Conservation (phyloP, 2,329 filamentous ascomycete genomes). For the Dactylellina cionopaga region DNA sequence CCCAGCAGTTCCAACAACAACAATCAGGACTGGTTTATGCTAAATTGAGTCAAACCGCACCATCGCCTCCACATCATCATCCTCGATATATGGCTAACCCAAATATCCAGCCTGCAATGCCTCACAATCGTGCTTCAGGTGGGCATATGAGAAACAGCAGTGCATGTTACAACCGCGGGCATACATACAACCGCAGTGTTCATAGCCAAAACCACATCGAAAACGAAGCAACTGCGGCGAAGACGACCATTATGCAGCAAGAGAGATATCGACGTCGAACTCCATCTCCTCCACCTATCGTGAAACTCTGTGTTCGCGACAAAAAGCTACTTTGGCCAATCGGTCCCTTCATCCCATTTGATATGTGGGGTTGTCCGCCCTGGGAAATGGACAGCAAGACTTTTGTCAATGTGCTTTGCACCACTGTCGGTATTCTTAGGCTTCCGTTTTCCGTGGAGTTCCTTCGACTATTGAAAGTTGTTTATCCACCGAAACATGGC, state of each 20-base stretch:
- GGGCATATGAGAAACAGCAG: conserved; percentile 2
- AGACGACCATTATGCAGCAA: conserved; percentile 11
- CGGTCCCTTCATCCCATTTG: conserved; percentile 33
- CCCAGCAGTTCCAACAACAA: conserved; percentile 16
- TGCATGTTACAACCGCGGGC: conserved; percentile 3
- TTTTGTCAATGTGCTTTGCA: conserved; percentile 46
- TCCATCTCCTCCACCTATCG: conserved; percentile 40
- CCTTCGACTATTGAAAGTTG: conserved; percentile 23
- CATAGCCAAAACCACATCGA: background rate
- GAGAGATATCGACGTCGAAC: conserved; percentile 29
- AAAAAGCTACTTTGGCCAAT: conserved; percentile 42
- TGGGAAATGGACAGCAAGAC: conserved; percentile 28
- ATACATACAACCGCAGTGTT: conserved; percentile 15
- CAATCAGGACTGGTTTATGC: background rate
- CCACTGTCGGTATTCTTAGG: conserved; percentile 34
- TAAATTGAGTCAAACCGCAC: conserved; percentile 16
- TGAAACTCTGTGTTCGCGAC: conserved; percentile 26
- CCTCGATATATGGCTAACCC: conserved; percentile 15
- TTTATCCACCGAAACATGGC: conserved; percentile 21
- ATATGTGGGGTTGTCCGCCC: conserved; percentile 18
- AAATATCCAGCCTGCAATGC: background rate
- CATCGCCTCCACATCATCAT: conserved; percentile 21
- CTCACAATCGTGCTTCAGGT: background rate
- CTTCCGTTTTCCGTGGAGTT: conserved; percentile 38
- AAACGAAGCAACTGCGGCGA: background rate